phyloP scores from a whole-genome alignment of 1,139 yeast genomes.

The Citeromyces siamensis region DNA sequence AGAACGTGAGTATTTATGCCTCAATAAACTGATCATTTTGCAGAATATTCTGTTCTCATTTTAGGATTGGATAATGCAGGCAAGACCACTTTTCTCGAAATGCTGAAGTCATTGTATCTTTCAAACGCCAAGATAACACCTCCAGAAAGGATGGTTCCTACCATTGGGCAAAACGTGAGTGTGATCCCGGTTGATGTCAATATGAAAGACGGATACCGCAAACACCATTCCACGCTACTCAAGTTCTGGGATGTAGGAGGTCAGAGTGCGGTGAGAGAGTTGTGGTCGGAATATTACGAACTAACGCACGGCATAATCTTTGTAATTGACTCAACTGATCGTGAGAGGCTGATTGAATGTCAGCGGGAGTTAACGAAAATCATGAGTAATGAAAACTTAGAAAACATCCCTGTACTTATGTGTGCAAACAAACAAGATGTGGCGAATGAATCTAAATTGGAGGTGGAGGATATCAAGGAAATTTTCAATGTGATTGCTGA shows the following conservation, averaged over 20 bases:
- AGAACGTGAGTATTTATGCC: conserved; percentile 25
- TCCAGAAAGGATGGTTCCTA: conserved; percentile 45
- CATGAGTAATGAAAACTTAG: conserved; percentile 40
- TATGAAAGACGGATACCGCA: conserved; percentile 2
- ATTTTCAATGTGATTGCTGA: conserved; percentile 70
- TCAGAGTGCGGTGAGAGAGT: conserved; percentile 62
- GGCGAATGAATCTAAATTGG: conserved; percentile 48
- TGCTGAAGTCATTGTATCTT: conserved; percentile 38
- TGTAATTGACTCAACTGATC: conserved; percentile 84
- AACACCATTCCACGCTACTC: conserved; percentile 26
- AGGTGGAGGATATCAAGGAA: conserved; percentile 67
- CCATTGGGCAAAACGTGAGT: conserved; percentile 60
- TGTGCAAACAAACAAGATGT: conserved; percentile 92
- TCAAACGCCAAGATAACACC: conserved; percentile 27
- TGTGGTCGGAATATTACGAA: conserved; percentile 82
- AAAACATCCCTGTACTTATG: conserved; percentile 85
- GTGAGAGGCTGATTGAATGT: conserved; percentile 75
- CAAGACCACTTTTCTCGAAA: conserved; percentile 72
- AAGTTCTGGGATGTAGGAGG: conserved; percentile 98
- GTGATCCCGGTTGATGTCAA: conserved; percentile 18
- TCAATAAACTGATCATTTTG: conserved; percentile 3
- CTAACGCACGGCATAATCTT: conserved; percentile 89
- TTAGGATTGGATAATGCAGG: conserved; percentile 95
- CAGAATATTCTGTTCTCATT: conserved; percentile 62
- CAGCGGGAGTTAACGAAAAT: conserved; percentile 40